These are phyloP conservation scores for Capsella rubella DNA, from an alignment of 441 rosid genomes.

Conservation along the genomic window DNA sequence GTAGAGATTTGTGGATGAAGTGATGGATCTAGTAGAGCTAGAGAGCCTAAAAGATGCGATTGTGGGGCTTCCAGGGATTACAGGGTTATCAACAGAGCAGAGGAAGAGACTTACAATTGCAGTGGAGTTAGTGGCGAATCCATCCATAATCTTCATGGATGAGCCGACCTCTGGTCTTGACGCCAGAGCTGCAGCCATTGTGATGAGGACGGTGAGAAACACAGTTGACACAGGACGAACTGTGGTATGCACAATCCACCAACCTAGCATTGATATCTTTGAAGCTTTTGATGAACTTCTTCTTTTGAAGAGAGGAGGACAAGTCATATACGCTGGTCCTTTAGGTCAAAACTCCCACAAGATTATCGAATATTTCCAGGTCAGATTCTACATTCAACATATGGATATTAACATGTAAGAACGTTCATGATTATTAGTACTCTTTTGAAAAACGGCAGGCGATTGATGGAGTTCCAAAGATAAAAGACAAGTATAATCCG, in stretches of 20 bases:
- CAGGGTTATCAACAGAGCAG: conserved; percentile 79
- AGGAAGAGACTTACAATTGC: conserved; percentile 80
- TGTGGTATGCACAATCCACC: conserved; percentile 85
- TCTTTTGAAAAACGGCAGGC: conserved; percentile 45
- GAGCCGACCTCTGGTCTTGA: conserved; percentile 89
- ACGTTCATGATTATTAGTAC: conserved; percentile 16
- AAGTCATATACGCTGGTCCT: conserved; percentile 73
- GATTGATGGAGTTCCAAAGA: conserved; percentile 64
- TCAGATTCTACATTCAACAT: conserved; percentile 24
- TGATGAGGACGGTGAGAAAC: conserved; percentile 83
- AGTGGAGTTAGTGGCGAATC: conserved; percentile 79
- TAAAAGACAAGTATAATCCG: conserved; percentile 72
- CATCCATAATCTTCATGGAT: conserved; percentile 85
- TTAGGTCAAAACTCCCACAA: conserved; percentile 69
- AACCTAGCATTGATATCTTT: conserved; percentile 79
- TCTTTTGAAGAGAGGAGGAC: conserved; percentile 84
- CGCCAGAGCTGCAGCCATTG: conserved; percentile 84
- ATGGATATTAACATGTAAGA: neutral
- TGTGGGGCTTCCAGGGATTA: conserved; percentile 72
- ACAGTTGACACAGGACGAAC: conserved; percentile 79
- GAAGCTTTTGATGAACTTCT: conserved; percentile 78
- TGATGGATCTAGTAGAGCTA: conserved; percentile 74
- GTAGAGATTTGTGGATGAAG: conserved; percentile 75
- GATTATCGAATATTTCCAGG: conserved; percentile 78
- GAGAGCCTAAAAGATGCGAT: conserved; percentile 61